Conservation (phyloP, 2,329 filamentous ascomycete species). For the Mycocentrospora acerina region DNA sequence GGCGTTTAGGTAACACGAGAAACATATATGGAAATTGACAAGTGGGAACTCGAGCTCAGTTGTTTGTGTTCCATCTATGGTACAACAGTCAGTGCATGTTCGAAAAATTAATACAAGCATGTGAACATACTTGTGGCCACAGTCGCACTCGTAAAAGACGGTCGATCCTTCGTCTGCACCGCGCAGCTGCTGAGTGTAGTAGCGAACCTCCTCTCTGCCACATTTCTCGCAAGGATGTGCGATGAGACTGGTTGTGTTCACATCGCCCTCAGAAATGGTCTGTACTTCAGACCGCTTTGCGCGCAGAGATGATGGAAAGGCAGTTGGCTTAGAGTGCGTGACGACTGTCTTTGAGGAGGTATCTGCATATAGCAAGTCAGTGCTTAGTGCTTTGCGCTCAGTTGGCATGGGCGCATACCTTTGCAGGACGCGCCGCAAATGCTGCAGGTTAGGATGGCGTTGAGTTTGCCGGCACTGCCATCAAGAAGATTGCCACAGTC, state of each 20-base stretch:
- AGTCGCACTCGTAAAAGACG: slow-evolving; percentile 86
- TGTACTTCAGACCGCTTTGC: slow-evolving; percentile 86
- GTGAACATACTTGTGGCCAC: slow-evolving; percentile 72
- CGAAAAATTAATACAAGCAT: slow-evolving; percentile 2
- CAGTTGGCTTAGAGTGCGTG: slow-evolving; percentile 82
- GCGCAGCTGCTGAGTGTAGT: slow-evolving; percentile 80
- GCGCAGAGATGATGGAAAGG: slow-evolving; percentile 87
- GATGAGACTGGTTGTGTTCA: slow-evolving; percentile 71
- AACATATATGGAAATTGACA: slow-evolving; percentile 10
- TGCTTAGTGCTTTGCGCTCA: too few relatives aligned
- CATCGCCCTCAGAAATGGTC: slow-evolving; percentile 73
- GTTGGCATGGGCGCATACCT: slow-evolving; percentile 55
- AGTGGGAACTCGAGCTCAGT: slow-evolving; percentile 52
- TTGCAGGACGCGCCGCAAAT: slow-evolving; percentile 83
- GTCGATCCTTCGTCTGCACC: slow-evolving; percentile 95
- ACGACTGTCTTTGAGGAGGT: slow-evolving; percentile 67
- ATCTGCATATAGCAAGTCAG: slow-evolving; percentile 17
- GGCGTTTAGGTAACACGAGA: slow-evolving; percentile 26
- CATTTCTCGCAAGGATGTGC: slow-evolving; percentile 77
- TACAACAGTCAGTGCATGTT: slow-evolving; percentile 20
- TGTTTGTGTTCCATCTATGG: slow-evolving; percentile 59
- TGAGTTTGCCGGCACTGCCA: slow-evolving; percentile 72
- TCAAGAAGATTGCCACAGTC: slow-evolving; percentile 91
- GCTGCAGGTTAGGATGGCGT: slow-evolving; percentile 77
- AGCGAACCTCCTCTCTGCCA: slow-evolving; percentile 78